Percentiles rank a stretch among this genome's conserved stretches.
phyloP scores from a whole-genome alignment of 306 rosid species.

The Ceratonia siliqua region DNA sequence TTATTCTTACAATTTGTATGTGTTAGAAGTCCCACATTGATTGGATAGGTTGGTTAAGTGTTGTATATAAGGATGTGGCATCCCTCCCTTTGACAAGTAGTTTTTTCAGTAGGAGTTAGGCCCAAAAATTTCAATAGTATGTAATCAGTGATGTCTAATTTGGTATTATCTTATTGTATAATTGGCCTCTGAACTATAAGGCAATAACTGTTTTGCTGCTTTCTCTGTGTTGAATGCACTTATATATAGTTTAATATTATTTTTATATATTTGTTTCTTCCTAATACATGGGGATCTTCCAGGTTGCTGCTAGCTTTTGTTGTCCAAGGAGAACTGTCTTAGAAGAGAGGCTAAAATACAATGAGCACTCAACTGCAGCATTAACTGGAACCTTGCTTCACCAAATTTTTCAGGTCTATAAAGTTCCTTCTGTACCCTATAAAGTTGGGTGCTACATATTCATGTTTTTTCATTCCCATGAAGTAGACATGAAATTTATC shows the following conservation, averaged over 20 bases:
- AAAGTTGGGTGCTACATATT: not conserved
- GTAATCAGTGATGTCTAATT: not conserved
- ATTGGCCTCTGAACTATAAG: not conserved
- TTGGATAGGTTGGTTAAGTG: too few species aligned
- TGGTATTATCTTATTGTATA: not conserved
- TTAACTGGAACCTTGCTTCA: constrained; percentile 86
- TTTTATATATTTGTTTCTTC: constrained; percentile 20
- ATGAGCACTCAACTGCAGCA: constrained; percentile 76
- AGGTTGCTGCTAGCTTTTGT: constrained; percentile 82
- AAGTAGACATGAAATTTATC: constrained; percentile 14
- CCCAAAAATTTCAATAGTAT: too few species aligned
- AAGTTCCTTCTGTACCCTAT: constrained; percentile 26
- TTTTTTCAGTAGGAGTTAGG: too few species aligned
- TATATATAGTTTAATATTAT: constrained; percentile 12
- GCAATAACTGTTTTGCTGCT: not conserved
- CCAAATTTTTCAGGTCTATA: constrained; percentile 84
- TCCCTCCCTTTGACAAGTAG: too few species aligned
- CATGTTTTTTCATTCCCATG: constrained; percentile 12
- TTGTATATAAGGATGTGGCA: too few species aligned
- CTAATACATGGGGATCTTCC: constrained; percentile 37
- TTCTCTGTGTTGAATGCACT: constrained; percentile 10
- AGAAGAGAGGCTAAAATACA: constrained; percentile 81
- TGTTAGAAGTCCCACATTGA: too few species aligned
- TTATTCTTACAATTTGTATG: too few species aligned
- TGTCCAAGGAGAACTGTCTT: constrained; percentile 88